Percentiles rank a stretch among this genome's conserved stretches.
Evolutionary conservation across 2,329 filamentous ascomycete species (phyloP).

Genomic region (Verticillium tricorpus): DNA sequence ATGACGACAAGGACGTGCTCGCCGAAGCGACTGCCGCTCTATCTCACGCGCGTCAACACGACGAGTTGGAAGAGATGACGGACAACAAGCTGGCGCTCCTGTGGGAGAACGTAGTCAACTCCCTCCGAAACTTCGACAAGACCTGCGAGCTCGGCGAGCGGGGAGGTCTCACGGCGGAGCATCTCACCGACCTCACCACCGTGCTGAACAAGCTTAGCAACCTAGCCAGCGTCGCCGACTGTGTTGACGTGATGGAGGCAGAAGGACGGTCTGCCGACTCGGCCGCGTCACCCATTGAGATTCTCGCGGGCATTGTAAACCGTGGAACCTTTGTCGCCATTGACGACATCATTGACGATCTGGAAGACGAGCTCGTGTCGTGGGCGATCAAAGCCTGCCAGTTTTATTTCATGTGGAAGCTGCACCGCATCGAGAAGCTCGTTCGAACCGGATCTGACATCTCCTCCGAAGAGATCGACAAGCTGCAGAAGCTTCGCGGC

Average conservation of each 20-base stretch:
- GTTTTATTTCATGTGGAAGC: conserved; percentile 96
- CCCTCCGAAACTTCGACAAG: conserved; percentile 66
- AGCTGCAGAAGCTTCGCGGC: conserved; percentile 50
- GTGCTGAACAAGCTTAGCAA: conserved; percentile 76
- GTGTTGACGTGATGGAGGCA: conserved; percentile 68
- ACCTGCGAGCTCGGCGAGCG: conserved; percentile 68
- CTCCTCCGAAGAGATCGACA: conserved; percentile 54
- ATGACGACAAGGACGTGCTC: conserved; percentile 80
- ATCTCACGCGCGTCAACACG: conserved; percentile 78
- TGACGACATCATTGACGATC: conserved; percentile 65
- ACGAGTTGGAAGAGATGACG: conserved; percentile 82
- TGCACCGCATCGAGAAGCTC: conserved; percentile 52
- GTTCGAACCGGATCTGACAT: conserved; percentile 53
- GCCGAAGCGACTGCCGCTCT: conserved; percentile 79
- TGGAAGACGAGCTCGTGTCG: conserved; percentile 74
- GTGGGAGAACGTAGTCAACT: conserved; percentile 79
- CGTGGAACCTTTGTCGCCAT: conserved; percentile 67
- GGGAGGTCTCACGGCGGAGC: conserved; percentile 60
- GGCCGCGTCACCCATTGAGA: conserved; percentile 54
- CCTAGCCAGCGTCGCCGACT: conserved; percentile 74
- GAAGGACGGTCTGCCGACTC: conserved; percentile 44
- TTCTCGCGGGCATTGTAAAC: conserved; percentile 67
- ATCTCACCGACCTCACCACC: conserved; percentile 67
- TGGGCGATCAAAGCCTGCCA: conserved; percentile 72
- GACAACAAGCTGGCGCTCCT: conserved; percentile 74